A percentile compares a stretch with the other conserved stretches of the same genome.
phyloP scores from a whole-genome alignment of 2,329 filamentous ascomycete genomes.

The Exophiala xenobiotica region DNA sequence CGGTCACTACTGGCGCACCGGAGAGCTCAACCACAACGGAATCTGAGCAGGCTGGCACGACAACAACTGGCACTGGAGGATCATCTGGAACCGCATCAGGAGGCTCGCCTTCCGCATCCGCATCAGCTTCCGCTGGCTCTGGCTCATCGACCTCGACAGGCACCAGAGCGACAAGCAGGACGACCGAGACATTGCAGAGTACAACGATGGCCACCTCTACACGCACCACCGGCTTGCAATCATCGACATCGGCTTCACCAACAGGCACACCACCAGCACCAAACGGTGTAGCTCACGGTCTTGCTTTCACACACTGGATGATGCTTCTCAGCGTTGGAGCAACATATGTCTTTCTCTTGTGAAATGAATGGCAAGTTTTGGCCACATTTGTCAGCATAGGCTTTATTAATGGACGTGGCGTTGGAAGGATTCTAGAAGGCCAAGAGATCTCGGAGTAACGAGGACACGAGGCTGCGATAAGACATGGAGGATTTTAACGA shows the following conservation, averaged over 20 bases:
- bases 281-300: slow-evolving; percentile 1
- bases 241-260: slow-evolving; percentile 4
- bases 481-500: slow-evolving; percentile 5
- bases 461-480: slow-evolving; percentile 12
- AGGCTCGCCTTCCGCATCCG: no score
- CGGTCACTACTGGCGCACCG: neutral
- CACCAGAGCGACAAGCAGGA: neutral
- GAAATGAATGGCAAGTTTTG: neutral
- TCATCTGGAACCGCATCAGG: neutral
- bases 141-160: neutral
- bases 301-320: neutral
- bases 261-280: slow-evolving; percentile 11
- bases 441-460: neutral
- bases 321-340: slow-evolving; percentile 2
- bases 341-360: slow-evolving; percentile 1
- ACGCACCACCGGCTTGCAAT: neutral
- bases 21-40: neutral
- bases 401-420: slow-evolving; percentile 14
- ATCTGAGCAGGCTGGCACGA: neutral
- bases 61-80: neutral
- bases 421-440: slow-evolving; percentile 13
- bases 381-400: slow-evolving; percentile 16
- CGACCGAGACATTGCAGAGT: no score
- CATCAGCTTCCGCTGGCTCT: neutral
- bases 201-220: slow-evolving; percentile 10